These are phyloP conservation scores for Populus nigra DNA, from an alignment of 345 rosid genomes.

Conservation along the genomic window DNA sequence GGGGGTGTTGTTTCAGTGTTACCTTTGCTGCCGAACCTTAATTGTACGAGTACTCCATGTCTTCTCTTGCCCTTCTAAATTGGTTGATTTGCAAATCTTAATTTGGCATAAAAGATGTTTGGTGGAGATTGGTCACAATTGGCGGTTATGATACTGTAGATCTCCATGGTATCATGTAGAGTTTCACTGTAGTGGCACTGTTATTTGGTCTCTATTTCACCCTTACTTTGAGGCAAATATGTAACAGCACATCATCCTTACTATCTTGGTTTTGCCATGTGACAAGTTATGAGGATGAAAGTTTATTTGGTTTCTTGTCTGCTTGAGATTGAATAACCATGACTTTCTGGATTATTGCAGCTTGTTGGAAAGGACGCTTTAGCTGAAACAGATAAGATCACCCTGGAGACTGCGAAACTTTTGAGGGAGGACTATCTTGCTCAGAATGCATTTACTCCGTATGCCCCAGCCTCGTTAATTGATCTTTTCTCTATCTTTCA, in stretches of 20 bases:
- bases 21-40: background rate
- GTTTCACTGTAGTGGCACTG: background rate
- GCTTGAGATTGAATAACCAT: constrained; percentile 5
- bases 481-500: background rate
- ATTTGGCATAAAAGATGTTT: background rate
- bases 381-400: constrained; percentile 95
- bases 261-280: background rate
- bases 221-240: background rate
- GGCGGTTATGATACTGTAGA: background rate
- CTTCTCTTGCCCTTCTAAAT: background rate
- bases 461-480: constrained; percentile 26
- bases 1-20: background rate
- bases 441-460: constrained; percentile 99
- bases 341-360: constrained; percentile 41
- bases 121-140: background rate
- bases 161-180: background rate
- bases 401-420: constrained; percentile 94
- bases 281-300: background rate
- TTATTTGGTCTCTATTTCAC: background rate
- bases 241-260: background rate
- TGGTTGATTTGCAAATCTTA: background rate
- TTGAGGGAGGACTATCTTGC: constrained; percentile 99
- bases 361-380: constrained; percentile 99
- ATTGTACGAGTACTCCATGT: background rate
- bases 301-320: background rate